Conservation (phyloP, 805 yeast species). For the Candida sonorensis region DNA sequence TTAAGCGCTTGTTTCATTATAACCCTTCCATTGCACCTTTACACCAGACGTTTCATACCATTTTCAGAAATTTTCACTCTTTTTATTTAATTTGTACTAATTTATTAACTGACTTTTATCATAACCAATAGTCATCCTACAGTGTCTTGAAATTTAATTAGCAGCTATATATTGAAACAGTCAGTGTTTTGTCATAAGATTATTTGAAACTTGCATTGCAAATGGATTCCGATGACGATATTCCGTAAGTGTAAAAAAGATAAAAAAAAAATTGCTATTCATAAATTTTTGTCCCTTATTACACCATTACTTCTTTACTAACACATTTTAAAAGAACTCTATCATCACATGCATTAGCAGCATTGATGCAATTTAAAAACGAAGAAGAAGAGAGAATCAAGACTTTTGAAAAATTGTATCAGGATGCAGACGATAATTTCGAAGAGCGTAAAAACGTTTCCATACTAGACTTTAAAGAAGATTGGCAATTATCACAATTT, state of each 20-base stretch:
- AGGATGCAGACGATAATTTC: conserved; percentile 51
- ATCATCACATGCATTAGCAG: conserved; percentile 45
- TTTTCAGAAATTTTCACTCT: too few species aligned
- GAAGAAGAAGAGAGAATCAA: conserved; percentile 56
- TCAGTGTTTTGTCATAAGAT: too few species aligned
- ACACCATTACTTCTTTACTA: conserved; percentile 1
- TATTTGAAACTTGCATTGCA: background rate
- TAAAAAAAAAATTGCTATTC: too few species aligned
- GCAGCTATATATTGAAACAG: too few species aligned
- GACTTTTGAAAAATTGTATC: conserved; percentile 47
- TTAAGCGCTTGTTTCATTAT: too few species aligned
- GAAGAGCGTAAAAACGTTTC: conserved; percentile 25
- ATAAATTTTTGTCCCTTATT: background rate
- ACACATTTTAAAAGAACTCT: conserved; percentile 26
- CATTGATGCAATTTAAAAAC: conserved; percentile 54
- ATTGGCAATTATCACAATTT: conserved; percentile 92
- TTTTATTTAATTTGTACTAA: too few species aligned
- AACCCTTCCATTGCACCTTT: too few species aligned
- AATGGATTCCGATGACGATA: conserved; percentile 23
- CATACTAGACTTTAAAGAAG: conserved; percentile 78
- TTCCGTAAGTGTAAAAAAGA: conserved; percentile 17
- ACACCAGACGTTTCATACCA: too few species aligned
- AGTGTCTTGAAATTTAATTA: too few species aligned
- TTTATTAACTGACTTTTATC: too few species aligned
- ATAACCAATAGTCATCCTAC: too few species aligned